Conservation (phyloP, 768 basidiomycete species). For the Erythrobasidium yunnanense region DNA sequence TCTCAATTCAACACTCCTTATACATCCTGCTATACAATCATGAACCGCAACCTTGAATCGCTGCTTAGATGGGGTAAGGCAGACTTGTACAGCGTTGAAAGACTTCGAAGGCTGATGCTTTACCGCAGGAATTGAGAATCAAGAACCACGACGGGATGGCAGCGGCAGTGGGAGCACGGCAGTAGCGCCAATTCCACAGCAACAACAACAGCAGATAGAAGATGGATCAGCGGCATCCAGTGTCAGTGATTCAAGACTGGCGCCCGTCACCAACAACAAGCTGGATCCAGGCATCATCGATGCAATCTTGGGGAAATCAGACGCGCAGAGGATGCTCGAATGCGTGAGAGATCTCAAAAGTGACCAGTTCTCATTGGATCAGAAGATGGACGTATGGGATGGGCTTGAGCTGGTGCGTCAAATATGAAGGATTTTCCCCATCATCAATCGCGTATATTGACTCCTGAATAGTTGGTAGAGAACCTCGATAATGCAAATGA, state of each 20-base stretch:
- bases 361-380: conserved; percentile 47
- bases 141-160: background rate
- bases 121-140: conserved; percentile 8
- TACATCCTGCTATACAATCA: no score
- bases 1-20: no score
- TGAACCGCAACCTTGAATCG: conserved; percentile 19
- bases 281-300: conserved; percentile 78
- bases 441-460: background rate
- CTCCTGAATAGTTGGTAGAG: conserved; percentile 57
- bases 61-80: conserved; percentile 12
- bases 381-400: conserved; percentile 56
- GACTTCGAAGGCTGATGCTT: no score
- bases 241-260: no score
- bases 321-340: conserved; percentile 66
- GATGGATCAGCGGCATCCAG: background rate
- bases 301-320: conserved; percentile 69
- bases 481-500: conserved; percentile 86
- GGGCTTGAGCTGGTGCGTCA: conserved; percentile 72
- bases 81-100: no score
- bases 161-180: no score
- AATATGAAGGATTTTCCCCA: background rate
- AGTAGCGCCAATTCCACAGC: background rate
- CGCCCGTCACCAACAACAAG: conserved; percentile 36
- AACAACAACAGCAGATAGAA: background rate
- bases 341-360: conserved; percentile 39